Percentiles rank a stretch among this genome's conserved stretches.
Conservation (phyloP, 257 asterid genomes). For the Rehmannia glutinosa region DNA sequence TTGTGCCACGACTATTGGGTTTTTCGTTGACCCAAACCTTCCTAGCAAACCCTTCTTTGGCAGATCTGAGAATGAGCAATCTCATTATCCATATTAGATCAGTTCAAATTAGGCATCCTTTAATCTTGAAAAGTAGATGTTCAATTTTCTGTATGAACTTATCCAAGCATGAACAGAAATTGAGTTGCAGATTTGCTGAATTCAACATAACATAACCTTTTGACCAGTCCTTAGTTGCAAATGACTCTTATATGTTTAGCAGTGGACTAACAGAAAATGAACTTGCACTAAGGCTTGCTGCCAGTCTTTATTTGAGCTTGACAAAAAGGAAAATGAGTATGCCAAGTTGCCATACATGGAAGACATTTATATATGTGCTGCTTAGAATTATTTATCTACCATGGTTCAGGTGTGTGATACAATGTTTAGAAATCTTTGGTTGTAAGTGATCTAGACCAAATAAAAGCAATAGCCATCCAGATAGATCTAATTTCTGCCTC, state of each 20-base stretch:
- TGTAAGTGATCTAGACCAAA: background rate
- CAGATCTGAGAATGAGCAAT: background rate
- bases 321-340: background rate
- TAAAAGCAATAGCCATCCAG: background rate
- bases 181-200: background rate
- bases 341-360: background rate
- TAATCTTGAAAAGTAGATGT: background rate
- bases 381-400: background rate
- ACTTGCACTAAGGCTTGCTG: background rate
- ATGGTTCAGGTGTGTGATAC: background rate
- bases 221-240: background rate
- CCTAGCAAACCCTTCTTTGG: background rate
- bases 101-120: background rate
- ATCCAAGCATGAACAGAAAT: background rate
- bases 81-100: background rate
- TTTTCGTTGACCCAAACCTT: background rate
- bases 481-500: too few species aligned
- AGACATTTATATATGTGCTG: background rate
- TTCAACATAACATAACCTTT: background rate
- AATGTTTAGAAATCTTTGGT: background rate
- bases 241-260: background rate
- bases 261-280: background rate
- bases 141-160: background rate
- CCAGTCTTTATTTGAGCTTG: background rate
- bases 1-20: background rate